Conservation (phyloP, 164 flowering plant species). For the Berberis thunbergii region DNA sequence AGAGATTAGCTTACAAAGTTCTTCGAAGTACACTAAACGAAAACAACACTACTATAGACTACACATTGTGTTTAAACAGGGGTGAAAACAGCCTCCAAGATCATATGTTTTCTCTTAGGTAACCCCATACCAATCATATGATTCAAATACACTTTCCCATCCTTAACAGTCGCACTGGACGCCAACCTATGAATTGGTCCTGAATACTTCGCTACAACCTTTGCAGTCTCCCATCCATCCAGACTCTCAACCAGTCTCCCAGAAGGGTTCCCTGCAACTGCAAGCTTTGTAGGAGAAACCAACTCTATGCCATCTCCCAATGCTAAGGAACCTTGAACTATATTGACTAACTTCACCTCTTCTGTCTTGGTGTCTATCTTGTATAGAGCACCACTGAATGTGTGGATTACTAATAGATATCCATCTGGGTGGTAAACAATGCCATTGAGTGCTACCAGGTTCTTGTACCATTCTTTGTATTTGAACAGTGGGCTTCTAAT, state of each 20-base stretch:
- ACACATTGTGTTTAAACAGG: background rate
- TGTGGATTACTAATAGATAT: slow-evolving; percentile 69
- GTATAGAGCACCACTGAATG: slow-evolving; percentile 43
- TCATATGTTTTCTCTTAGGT: slow-evolving; percentile 61
- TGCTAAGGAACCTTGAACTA: slow-evolving; percentile 41
- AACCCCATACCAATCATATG: slow-evolving; percentile 71
- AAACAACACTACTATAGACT: background rate
- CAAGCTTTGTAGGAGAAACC: slow-evolving; percentile 57
- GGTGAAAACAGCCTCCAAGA: slow-evolving; percentile 61
- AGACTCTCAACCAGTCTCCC: slow-evolving; percentile 62
- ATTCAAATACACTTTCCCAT: slow-evolving; percentile 63
- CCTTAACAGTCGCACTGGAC: slow-evolving; percentile 69
- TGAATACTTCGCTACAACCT: slow-evolving; percentile 32
- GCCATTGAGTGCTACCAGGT: slow-evolving; percentile 61
- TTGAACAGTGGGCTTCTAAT: slow-evolving; percentile 57
- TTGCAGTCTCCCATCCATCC: slow-evolving; percentile 78
- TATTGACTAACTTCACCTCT: slow-evolving; percentile 40
- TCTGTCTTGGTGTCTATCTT: slow-evolving; percentile 38
- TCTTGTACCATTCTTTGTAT: slow-evolving; percentile 64
- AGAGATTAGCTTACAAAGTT: too few species aligned
- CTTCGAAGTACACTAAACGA: background rate
- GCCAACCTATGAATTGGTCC: slow-evolving; percentile 67
- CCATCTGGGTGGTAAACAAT: slow-evolving; percentile 86
- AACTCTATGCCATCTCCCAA: slow-evolving; percentile 79
- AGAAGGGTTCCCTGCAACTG: slow-evolving; percentile 69